A percentile compares a stretch with the other conserved stretches of the same genome.
These are phyloP conservation scores for Ophiobolus disseminans DNA, from an alignment of 2,329 filamentous ascomycete genomes.

Conservation along the genomic window DNA sequence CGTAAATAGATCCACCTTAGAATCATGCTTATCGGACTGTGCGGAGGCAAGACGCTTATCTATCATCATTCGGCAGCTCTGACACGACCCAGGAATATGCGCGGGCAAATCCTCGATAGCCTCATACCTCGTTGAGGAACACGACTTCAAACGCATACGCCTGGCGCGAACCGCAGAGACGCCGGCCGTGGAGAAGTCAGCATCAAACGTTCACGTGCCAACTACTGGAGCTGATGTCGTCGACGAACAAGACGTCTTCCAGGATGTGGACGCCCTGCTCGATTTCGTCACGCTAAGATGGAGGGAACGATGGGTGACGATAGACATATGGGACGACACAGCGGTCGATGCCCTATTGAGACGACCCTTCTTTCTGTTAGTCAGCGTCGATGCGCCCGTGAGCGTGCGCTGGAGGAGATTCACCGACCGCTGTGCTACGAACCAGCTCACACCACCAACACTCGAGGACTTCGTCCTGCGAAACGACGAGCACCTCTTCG, in stretches of 20 bases:
- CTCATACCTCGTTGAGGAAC: constrained; percentile 82
- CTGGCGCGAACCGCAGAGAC: constrained; percentile 56
- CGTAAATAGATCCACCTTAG: too few species aligned
- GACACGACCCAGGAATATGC: constrained; percentile 73
- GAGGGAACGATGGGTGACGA: constrained; percentile 84
- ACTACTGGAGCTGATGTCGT: constrained; percentile 13
- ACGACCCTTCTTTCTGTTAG: constrained; percentile 89
- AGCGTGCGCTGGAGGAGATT: constrained; percentile 83
- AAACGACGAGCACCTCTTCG: constrained; percentile 79
- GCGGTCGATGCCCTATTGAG: constrained; percentile 77
- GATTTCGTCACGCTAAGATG: constrained; percentile 87
- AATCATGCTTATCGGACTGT: constrained; percentile 78
- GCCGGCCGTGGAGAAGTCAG: constrained; percentile 53
- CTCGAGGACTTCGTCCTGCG: constrained; percentile 67
- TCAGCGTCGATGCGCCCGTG: constrained; percentile 90
- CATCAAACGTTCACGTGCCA: constrained; percentile 48
- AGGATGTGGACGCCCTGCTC: constrained; percentile 70
- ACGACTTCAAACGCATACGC: constrained; percentile 78
- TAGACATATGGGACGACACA: constrained; percentile 75
- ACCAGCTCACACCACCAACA: constrained; percentile 58
- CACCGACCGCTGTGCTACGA: constrained; percentile 62
- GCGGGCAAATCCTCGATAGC: constrained; percentile 91
- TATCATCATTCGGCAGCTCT: constrained; percentile 9
- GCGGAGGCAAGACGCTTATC: constrained; percentile 49
- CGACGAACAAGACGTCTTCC: constrained; percentile 48